Evolutionary conservation across 2,329 filamentous ascomycete genomes (phyloP).

Genomic region (Lithohypha guttulata): DNA sequence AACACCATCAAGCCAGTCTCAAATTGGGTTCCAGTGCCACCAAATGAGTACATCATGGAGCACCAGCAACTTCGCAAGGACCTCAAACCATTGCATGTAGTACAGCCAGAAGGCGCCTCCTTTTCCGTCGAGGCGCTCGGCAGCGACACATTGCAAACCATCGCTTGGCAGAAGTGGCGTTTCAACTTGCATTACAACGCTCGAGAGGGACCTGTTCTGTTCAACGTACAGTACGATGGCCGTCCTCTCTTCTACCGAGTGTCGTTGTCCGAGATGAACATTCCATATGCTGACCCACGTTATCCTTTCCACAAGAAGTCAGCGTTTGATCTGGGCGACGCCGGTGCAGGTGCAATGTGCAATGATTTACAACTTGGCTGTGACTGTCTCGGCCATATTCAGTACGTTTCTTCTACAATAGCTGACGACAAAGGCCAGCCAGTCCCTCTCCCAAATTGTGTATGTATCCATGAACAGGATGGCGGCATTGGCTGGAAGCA

Average conservation of each 20-base stretch:
- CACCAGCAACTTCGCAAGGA: constrained; percentile 50
- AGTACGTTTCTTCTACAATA: constrained; percentile 55
- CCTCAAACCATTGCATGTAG: constrained; percentile 52
- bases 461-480: constrained; percentile 63
- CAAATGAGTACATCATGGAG: constrained; percentile 59
- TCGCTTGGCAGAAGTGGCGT: constrained; percentile 57
- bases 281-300: constrained; percentile 51
- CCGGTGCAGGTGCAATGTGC: constrained; percentile 54
- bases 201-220: constrained; percentile 56
- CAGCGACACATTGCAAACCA: constrained; percentile 39
- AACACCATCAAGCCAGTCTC: constrained; percentile 34
- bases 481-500: constrained; percentile 61
- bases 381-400: constrained; percentile 59
- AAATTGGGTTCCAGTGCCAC: constrained; percentile 26
- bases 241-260: constrained; percentile 58
- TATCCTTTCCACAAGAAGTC: constrained; percentile 59
- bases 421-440: constrained; percentile 50
- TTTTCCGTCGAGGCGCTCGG: constrained; percentile 45
- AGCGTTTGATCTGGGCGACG: constrained; percentile 60
- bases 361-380: constrained; percentile 61
- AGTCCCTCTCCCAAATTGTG: constrained; percentile 51
- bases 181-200: constrained; percentile 42
- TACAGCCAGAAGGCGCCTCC: constrained; percentile 55
- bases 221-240: constrained; percentile 53
- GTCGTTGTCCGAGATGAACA: constrained; percentile 56